Percentiles rank a stretch among this genome's conserved stretches.
Evolutionary conservation across 345 rosid genomes (phyloP).

Genomic region (Rubroshorea leprosula): DNA sequence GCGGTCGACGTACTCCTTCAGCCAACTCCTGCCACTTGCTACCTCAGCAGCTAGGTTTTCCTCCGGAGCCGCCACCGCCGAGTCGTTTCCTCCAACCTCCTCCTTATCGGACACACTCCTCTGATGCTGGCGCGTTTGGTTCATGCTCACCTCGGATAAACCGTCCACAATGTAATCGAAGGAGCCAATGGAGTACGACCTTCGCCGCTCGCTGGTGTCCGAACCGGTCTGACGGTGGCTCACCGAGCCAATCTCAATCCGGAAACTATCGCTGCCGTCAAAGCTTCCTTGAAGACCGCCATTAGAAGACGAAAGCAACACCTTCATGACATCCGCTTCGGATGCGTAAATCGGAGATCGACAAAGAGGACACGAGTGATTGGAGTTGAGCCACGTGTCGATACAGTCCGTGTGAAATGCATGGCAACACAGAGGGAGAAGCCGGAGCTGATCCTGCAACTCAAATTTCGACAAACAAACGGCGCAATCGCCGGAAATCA

Average conservation of each 20-base stretch:
- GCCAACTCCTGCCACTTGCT: constrained; percentile 65
- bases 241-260: constrained; percentile 85
- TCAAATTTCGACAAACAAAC: constrained; percentile 81
- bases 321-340: constrained; percentile 51
- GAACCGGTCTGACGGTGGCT: constrained; percentile 44
- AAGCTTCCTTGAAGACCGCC: too few relatives aligned
- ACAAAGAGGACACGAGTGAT: constrained; percentile 87
- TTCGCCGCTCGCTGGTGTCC: constrained; percentile 23
- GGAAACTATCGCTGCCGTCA: constrained; percentile 44
- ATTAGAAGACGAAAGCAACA: constrained; percentile 22
- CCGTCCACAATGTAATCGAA: constrained; percentile 78
- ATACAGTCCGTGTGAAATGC: constrained; percentile 82
- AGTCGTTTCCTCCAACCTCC: constrained; percentile 16
- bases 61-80: constrained; percentile 23
- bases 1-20: constrained; percentile 76
- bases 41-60: constrained; percentile 51
- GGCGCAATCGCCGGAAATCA: constrained; percentile 58
- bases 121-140: constrained; percentile 28
- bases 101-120: constrained; percentile 54
- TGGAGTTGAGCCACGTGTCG: constrained; percentile 68
- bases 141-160: constrained; percentile 50
- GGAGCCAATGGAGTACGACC: constrained; percentile 77
- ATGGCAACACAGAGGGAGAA: constrained; percentile 84
- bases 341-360: constrained; percentile 69
- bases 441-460: constrained; percentile 68